Percentiles rank a stretch among this genome's conserved stretches.
These are phyloP conservation scores for Quercus ilex DNA, from an alignment of 306 rosid species.

Conservation along the genomic window DNA sequence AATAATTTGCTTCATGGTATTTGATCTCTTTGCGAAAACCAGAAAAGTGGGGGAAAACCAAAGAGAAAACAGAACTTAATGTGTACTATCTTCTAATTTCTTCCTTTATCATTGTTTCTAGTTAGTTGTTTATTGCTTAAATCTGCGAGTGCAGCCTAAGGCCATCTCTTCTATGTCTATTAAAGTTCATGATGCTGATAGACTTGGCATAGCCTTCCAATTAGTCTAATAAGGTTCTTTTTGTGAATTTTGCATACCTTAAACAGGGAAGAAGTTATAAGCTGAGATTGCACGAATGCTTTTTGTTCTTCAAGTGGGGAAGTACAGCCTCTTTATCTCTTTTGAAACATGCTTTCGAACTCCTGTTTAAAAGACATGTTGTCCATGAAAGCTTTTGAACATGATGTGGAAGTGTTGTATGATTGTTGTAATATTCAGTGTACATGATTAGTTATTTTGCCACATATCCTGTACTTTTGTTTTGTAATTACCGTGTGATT, in stretches of 20 bases:
- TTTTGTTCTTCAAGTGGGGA: neutral
- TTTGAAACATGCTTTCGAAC: slow-evolving; percentile 9
- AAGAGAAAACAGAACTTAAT: too few relatives aligned
- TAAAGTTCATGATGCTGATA: neutral
- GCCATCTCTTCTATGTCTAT: neutral
- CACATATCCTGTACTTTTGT: neutral
- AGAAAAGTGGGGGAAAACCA: too few relatives aligned
- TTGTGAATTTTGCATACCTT: slow-evolving; percentile 10
- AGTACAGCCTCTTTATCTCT: neutral
- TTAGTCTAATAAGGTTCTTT: neutral
- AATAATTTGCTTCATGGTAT: neutral
- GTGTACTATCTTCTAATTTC: too few relatives aligned
- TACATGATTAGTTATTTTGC: neutral
- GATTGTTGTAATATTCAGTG: slow-evolving; percentile 10
- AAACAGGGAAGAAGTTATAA: slow-evolving; percentile 30
- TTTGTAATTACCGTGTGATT: neutral
- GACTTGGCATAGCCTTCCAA: neutral
- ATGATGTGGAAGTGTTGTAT: neutral
- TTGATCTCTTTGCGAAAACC: too few relatives aligned
- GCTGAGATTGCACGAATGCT: slow-evolving; percentile 11
- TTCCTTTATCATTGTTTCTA: neutral
- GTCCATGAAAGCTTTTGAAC: slow-evolving; percentile 14
- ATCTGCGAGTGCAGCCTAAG: neutral
- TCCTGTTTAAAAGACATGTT: neutral
- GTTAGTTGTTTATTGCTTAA: neutral